Evolutionary conservation across 2,329 filamentous ascomycete species (phyloP), one percentile per base, ranked within the genome.

Genomic region (Talaromyces sp.): DNA sequence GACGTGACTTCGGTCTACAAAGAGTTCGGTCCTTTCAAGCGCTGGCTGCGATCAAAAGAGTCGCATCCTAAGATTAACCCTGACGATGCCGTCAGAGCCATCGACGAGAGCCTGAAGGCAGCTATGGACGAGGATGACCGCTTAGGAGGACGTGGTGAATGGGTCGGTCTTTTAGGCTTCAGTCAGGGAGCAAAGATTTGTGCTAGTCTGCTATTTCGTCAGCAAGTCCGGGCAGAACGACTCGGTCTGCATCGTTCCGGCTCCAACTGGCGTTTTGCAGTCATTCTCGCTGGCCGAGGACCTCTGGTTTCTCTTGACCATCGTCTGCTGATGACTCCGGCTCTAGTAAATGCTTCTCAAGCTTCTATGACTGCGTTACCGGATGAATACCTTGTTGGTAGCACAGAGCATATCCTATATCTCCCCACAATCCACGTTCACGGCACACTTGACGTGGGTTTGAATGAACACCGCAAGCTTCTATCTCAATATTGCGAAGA

Each of bases 361-460:
- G 22, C 45, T 25, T 45, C 39, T 2, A 46, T 50, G 25, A 46
- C 39, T 17, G 45, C 40, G 9, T 56, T 48, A 22, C 53, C 53
- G 13, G 53, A 56, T 11, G 41, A 39, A 43, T 28, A 21, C 40
- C 19, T 55, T 25, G 7, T 22, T 11, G 41, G 39, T 25, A 45
- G 31, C 39, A 37, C 31, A n/a, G 76, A 77, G 15, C 77, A 81
- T 65, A 62, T 82, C 22, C 67, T 88, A 59, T 73, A 69, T 28
- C 64, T 84, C 45, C 85, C 85, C 33, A 88, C 86, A 0, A 70
- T 89, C 4, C 87, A 89, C 72, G 84, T 89, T 1, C 86, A 89
- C 71, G 87, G 87, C 0, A 63, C 84, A 61, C 73, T 75, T n/a
- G 85, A 88, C 70, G 76, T 80, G 0, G 84, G 84, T 0, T 65